phyloP scores from a whole-genome alignment of 164 flowering plant species.

The Annona cherimola region DNA sequence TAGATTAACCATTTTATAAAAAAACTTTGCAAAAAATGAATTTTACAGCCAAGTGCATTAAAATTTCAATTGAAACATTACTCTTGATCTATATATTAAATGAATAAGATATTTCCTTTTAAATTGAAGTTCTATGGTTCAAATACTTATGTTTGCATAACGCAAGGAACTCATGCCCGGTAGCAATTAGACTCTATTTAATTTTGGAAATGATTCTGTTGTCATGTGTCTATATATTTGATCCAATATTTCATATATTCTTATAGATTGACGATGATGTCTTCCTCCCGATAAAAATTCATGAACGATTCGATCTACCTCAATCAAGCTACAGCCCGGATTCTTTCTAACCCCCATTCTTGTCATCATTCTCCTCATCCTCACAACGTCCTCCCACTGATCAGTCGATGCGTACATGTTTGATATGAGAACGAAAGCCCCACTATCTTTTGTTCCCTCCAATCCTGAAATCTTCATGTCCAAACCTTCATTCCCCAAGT shows the following conservation, averaged over 20 bases:
- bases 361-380: constrained; percentile 12
- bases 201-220: background rate
- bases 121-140: too few relatives aligned
- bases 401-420: constrained; percentile 14
- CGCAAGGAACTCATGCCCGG: background rate
- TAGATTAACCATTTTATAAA: too few relatives aligned
- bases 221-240: constrained; percentile 4
- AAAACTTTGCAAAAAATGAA: too few relatives aligned
- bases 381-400: constrained; percentile 13
- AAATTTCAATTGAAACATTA: too few relatives aligned
- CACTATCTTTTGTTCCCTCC: constrained; percentile 1
- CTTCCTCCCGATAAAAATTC: constrained; percentile 19
- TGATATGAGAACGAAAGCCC: constrained; percentile 11
- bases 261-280: constrained; percentile 1
- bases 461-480: constrained; percentile 2
- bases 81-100: too few relatives aligned
- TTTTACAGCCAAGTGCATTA: too few relatives aligned
- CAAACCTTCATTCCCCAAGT: constrained; percentile 1
- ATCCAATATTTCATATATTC: constrained; percentile 11
- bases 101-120: too few relatives aligned
- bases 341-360: constrained; percentile 16
- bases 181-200: background rate
- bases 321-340: constrained; percentile 22
- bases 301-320: constrained; percentile 15
- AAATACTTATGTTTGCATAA: background rate